These are phyloP conservation scores for Blumeria graminis DNA, from an alignment of 2,329 filamentous ascomycete species.

Conservation along the genomic window DNA sequence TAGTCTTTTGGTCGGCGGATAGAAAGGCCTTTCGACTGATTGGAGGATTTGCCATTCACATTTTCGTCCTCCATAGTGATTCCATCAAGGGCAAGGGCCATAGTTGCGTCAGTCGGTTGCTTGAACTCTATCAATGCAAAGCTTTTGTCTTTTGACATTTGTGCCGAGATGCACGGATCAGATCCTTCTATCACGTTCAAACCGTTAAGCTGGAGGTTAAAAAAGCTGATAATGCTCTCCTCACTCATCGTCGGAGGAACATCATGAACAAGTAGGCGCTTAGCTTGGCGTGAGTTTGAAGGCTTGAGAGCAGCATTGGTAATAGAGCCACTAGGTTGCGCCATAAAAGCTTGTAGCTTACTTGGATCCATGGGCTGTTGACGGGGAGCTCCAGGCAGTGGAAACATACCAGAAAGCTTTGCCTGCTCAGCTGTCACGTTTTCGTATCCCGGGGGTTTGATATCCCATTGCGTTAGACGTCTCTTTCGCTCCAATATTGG, in stretches of 20 bases:
- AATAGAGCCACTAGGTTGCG: slow-evolving; percentile 49
- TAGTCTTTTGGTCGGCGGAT: slow-evolving; percentile 90
- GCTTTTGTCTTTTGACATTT: slow-evolving; percentile 52
- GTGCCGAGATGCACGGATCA: slow-evolving; percentile 66
- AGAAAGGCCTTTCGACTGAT: slow-evolving; percentile 32
- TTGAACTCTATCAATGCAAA: slow-evolving; percentile 89
- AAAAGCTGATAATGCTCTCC: slow-evolving; percentile 57
- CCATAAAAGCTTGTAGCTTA: slow-evolving; percentile 88
- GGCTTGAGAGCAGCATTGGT: slow-evolving; percentile 62
- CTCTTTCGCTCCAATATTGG: slow-evolving; percentile 69
- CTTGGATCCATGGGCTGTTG: slow-evolving; percentile 89
- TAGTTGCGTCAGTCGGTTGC: slow-evolving; percentile 63
- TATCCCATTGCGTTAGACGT: slow-evolving; percentile 95
- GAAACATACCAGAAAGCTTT: slow-evolving; percentile 98
- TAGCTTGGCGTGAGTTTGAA: slow-evolving; percentile 79
- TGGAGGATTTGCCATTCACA: slow-evolving; percentile 27
- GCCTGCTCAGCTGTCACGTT: slow-evolving; percentile 96
- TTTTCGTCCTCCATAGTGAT: slow-evolving; percentile 60
- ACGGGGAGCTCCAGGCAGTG: slow-evolving; percentile 78
- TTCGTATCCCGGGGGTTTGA: slow-evolving; percentile 94
- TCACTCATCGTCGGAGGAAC: slow-evolving; percentile 50
- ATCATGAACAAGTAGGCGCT: slow-evolving; percentile 74
- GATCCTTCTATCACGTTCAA: slow-evolving; percentile 67
- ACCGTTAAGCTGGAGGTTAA: slow-evolving; percentile 93
- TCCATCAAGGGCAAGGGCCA: slow-evolving; percentile 73